A percentile compares a stretch with the other conserved stretches of the same genome.
phyloP scores from a whole-genome alignment of 164 flowering plant genomes.

The Chloranthus sessilifolius region DNA sequence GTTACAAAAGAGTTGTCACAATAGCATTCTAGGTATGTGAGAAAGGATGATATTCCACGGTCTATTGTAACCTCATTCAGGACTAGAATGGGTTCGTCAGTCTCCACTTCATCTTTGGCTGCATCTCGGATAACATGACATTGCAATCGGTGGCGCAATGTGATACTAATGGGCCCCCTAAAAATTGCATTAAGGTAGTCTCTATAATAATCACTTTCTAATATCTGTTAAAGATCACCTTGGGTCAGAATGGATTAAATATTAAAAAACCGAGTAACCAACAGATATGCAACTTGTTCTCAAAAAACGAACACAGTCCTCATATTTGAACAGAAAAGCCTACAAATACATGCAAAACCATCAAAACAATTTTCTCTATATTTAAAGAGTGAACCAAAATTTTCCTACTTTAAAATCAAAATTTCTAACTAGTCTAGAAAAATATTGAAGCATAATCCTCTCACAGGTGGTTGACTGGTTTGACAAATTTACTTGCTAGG shows the following conservation, averaged over 20 bases:
- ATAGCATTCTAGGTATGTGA: conserved; percentile 91
- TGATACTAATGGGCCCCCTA: conserved; percentile 86
- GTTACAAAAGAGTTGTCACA: conserved; percentile 90
- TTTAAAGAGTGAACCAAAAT: too few relatives aligned
- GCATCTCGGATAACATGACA: conserved; percentile 77
- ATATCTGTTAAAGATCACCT: conserved; percentile 45
- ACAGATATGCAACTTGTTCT: background rate
- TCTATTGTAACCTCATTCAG: conserved; percentile 97
- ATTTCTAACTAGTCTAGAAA: too few relatives aligned
- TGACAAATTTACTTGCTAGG: too few relatives aligned
- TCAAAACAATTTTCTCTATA: background rate
- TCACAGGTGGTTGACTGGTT: too few relatives aligned
- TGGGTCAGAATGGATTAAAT: background rate
- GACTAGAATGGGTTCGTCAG: conserved; percentile 81
- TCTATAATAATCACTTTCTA: conserved; percentile 82
- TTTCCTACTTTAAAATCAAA: too few relatives aligned
- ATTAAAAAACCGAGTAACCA: too few relatives aligned
- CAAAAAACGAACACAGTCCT: background rate
- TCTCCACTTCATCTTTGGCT: conserved; percentile 74
- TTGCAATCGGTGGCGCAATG: conserved; percentile 81
- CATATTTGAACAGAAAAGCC: background rate
- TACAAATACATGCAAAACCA: background rate
- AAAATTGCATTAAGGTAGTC: conserved; percentile 68
- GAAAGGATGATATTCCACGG: conserved; percentile 92
- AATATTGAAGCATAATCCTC: too few relatives aligned